phyloP scores from a whole-genome alignment of 2,329 filamentous ascomycete genomes.

The Aspergillus bombycis region DNA sequence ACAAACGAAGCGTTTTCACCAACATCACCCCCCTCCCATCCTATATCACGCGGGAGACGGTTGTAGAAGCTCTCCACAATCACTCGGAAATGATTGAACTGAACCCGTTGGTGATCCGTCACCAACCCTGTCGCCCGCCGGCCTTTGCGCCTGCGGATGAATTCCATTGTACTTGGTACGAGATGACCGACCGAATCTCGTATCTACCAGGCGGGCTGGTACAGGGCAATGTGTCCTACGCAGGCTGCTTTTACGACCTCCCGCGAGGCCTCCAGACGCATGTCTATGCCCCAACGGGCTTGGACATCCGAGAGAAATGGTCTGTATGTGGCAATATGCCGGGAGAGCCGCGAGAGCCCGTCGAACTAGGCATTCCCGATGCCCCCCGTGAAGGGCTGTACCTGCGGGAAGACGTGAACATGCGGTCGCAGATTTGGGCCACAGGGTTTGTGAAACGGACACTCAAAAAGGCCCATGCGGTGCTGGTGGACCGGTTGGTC shows the following conservation, averaged over 20 bases:
- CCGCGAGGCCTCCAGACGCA: constrained; percentile 77
- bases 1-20: constrained; percentile 73
- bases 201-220: constrained; percentile 71
- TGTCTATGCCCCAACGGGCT: constrained; percentile 77
- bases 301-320: constrained; percentile 81
- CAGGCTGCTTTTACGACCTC: constrained; percentile 77
- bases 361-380: constrained; percentile 65
- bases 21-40: constrained; percentile 76
- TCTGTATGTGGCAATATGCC: constrained; percentile 71
- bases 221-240: constrained; percentile 73
- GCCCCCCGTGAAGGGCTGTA: constrained; percentile 73
- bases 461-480: constrained; percentile 72
- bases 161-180: constrained; percentile 74
- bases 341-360: constrained; percentile 67
- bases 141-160: constrained; percentile 70
- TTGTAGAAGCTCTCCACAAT: constrained; percentile 74
- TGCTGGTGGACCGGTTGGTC: constrained; percentile 68
- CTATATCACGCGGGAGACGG: constrained; percentile 68
- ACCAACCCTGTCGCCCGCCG: constrained; percentile 69
- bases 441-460: constrained; percentile 79
- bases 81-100: constrained; percentile 85
- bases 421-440: constrained; percentile 78
- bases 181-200: constrained; percentile 73
- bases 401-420: constrained; percentile 81
- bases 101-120: constrained; percentile 78